These are phyloP conservation scores for Pythium coloratum DNA, from an alignment of 352 stramenopile genomes.

Conservation along the genomic window DNA sequence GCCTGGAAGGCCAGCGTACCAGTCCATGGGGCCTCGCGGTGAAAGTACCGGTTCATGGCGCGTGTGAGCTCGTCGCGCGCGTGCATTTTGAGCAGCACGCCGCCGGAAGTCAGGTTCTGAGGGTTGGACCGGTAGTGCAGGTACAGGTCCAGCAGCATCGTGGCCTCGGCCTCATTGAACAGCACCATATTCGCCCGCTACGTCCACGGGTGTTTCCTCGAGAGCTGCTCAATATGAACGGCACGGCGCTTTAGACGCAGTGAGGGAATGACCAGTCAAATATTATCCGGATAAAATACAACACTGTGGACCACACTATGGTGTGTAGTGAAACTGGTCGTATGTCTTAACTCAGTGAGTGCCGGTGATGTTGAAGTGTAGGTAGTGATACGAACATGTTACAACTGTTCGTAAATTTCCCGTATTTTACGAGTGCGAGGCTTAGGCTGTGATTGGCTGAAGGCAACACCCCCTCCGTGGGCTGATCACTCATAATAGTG, in stretches of 20 bases:
- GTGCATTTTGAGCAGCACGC: slow-evolving; percentile 46
- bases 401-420: neutral
- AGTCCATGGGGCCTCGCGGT: slow-evolving; percentile 39
- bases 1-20: slow-evolving; percentile 17
- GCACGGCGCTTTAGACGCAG: neutral
- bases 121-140: slow-evolving; percentile 36
- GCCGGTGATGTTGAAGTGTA: neutral
- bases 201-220: too few species aligned
- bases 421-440: neutral
- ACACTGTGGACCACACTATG: slow-evolving; percentile 6
- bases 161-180: slow-evolving; percentile 51
- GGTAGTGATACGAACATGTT: neutral
- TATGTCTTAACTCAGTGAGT: neutral
- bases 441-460: neutral
- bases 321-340: neutral
- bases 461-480: neutral
- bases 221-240: neutral
- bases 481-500: neutral
- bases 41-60: slow-evolving; percentile 44
- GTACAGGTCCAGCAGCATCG: slow-evolving; percentile 56
- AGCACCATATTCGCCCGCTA: slow-evolving; percentile 41
- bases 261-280: slow-evolving; percentile 15
- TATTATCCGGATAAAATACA: slow-evolving; percentile 25
- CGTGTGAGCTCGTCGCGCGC: slow-evolving; percentile 47
- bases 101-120: slow-evolving; percentile 47